A percentile compares a stretch with the other conserved stretches of the same genome.
Evolutionary conservation across 2,329 filamentous ascomycete genomes (phyloP).

Genomic region (Clarireedia sp.): DNA sequence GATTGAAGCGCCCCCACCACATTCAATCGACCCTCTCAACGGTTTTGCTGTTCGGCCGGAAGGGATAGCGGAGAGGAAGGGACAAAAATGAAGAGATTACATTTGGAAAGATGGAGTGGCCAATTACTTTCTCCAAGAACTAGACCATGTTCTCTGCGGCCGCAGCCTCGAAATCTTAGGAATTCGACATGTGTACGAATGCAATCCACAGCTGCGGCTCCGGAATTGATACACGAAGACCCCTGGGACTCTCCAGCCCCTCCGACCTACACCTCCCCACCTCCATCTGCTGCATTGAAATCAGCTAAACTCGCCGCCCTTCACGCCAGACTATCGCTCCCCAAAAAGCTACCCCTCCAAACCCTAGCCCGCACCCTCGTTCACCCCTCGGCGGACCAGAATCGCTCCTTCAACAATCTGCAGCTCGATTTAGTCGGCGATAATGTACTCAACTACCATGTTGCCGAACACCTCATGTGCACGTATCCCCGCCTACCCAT

Average conservation of each 20-base stretch:
- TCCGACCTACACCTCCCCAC: conserved; percentile 37
- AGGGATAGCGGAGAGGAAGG: conserved; percentile 15
- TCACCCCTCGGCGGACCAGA: conserved; percentile 73
- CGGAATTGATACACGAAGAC: conserved; percentile 24
- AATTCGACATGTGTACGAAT: conserved; percentile 29
- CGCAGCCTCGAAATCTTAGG: conserved; percentile 49
- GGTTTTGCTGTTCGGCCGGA: background rate
- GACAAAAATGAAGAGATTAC: conserved; percentile 51
- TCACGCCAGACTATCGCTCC: conserved; percentile 79
- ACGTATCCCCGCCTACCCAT: conserved; percentile 87
- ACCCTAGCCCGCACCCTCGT: conserved; percentile 81
- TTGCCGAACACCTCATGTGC: conserved; percentile 78
- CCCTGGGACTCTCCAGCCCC: conserved; percentile 13
- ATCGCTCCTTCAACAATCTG: conserved; percentile 79
- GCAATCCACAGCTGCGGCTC: conserved; percentile 15
- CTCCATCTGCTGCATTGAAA: conserved; percentile 53
- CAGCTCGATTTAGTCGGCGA: conserved; percentile 74
- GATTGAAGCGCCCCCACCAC: background rate
- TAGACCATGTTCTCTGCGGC: conserved; percentile 36
- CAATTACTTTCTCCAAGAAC: conserved; percentile 43
- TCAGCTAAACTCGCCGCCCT: conserved; percentile 90
- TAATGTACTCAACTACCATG: conserved; percentile 81
- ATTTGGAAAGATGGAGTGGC: conserved; percentile 50
- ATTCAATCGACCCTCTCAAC: background rate
- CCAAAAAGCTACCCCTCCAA: conserved; percentile 72